A percentile compares a stretch with the other conserved stretches of the same genome.
Evolutionary conservation across 2,329 filamentous ascomycete species (phyloP).

Genomic region (Lachnellula hyalina): DNA sequence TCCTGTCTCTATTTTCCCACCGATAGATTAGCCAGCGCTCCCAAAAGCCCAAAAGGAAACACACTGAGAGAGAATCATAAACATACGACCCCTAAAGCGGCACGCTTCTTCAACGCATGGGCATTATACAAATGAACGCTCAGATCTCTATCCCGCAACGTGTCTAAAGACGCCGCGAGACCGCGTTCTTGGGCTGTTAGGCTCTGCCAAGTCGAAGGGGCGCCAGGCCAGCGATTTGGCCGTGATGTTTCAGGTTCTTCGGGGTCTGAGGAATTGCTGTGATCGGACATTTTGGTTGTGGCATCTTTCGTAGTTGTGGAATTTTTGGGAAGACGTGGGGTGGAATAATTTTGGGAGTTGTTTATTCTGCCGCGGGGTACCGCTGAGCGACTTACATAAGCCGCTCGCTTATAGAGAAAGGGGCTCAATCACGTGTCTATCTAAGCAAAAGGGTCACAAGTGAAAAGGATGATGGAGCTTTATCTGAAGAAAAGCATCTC

Average conservation of each 20-base stretch:
- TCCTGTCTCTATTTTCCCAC: constrained; percentile 3
- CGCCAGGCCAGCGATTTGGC: constrained; percentile 69
- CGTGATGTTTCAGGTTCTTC: constrained; percentile 37
- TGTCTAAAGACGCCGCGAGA: constrained; percentile 58
- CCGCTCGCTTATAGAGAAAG: background rate
- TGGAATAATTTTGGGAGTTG: background rate
- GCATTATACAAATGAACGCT: constrained; percentile 74
- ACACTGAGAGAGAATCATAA: background rate
- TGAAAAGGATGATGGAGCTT: no score
- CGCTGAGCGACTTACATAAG: background rate
- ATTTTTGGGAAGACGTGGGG: background rate
- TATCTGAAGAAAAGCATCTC: no score
- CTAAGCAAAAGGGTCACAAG: no score
- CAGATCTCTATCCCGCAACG: constrained; percentile 60
- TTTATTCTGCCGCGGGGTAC: background rate
- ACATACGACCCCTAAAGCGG: constrained; percentile 4
- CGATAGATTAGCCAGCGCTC: background rate
- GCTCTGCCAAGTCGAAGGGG: constrained; percentile 59
- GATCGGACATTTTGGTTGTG: constrained; percentile 4
- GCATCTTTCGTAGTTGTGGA: background rate
- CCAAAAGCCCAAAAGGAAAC: background rate
- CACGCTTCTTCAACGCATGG: constrained; percentile 57
- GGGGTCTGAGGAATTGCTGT: constrained; percentile 34
- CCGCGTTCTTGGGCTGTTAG: constrained; percentile 58
- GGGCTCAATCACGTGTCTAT: background rate